These are phyloP conservation scores for Fraxinus quadrangulata DNA, from an alignment of 257 asterid species.

Conservation along the genomic window DNA sequence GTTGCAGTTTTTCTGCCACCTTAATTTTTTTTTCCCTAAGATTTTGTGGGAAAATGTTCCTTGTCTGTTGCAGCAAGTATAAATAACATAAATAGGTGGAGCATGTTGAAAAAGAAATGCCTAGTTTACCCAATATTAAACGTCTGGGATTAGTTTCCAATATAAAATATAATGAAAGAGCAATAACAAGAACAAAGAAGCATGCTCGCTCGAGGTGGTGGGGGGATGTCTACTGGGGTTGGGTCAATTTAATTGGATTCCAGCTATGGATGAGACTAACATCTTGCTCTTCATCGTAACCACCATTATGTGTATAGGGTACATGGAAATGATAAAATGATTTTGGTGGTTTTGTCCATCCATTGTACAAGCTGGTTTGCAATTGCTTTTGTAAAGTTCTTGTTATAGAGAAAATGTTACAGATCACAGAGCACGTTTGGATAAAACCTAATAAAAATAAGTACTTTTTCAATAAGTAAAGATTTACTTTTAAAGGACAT, in stretches of 20 bases:
- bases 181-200: not conserved
- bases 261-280: not conserved
- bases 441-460: not conserved
- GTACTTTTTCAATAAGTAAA: not conserved
- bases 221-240: not conserved
- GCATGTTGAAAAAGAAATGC: not conserved
- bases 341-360: not conserved
- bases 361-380: not conserved
- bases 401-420: not conserved
- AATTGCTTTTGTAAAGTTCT: not conserved
- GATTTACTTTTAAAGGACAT: not conserved
- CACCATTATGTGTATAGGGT: not conserved
- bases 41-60: not conserved
- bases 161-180: not conserved
- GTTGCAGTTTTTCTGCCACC: conserved; percentile 28
- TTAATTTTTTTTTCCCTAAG: not conserved
- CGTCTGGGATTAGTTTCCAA: not conserved
- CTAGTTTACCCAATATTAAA: not conserved
- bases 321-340: not conserved
- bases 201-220: not conserved
- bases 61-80: not conserved
- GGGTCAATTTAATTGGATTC: not conserved
- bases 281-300: not conserved
- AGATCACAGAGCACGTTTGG: not conserved
- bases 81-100: not conserved